Evolutionary conservation across 179 eudicot species (phyloP).

Genomic region (Silene coronaria): DNA sequence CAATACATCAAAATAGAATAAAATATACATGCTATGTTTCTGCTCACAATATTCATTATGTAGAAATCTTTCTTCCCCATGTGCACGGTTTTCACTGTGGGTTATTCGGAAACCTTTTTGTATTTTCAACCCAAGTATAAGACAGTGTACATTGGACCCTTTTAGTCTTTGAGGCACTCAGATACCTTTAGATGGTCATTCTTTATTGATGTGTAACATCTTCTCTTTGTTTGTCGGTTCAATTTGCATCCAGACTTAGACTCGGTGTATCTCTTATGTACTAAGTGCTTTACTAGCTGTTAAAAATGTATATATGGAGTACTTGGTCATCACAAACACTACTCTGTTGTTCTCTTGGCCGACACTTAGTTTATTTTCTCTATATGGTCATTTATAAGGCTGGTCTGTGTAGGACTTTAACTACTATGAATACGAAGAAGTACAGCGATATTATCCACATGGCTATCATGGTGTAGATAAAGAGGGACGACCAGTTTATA

Average conservation of each 20-base stretch:
- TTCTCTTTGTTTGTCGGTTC: background rate
- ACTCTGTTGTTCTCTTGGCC: background rate
- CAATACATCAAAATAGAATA: no score
- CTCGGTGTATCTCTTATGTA: background rate
- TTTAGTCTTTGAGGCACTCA: background rate
- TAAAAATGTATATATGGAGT: background rate
- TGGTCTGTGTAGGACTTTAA: conserved; percentile 55
- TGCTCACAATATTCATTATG: no score
- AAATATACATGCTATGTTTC: no score
- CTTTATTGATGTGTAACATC: background rate
- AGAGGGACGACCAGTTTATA: conserved; percentile 85
- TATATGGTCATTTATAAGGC: conserved; percentile 16
- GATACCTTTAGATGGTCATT: background rate
- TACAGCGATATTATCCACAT: conserved; percentile 78
- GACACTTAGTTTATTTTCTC: background rate
- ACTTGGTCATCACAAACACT: no score
- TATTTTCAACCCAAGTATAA: background rate
- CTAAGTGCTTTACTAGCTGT: background rate
- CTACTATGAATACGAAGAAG: conserved; percentile 71
- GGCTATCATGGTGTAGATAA: conserved; percentile 96
- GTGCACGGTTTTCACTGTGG: background rate
- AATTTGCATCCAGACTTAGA: background rate
- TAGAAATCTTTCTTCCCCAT: background rate
- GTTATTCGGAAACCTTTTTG: background rate
- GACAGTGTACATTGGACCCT: background rate